Evolutionary conservation across 768 basidiomycete genomes (phyloP).

Genomic region (Mycena maculata): DNA sequence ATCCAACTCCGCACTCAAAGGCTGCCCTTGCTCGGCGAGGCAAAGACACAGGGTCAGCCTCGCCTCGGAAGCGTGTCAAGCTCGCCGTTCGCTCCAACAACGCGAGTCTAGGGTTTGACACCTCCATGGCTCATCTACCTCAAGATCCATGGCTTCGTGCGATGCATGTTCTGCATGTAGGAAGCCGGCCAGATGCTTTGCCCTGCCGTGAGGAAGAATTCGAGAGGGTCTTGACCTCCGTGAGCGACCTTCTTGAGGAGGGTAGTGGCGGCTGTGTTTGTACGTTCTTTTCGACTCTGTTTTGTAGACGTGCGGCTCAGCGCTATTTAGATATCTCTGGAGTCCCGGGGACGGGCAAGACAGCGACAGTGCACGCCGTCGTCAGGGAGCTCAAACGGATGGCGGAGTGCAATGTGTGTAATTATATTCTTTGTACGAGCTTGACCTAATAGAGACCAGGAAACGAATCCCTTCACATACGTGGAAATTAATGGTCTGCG

Average conservation of each 20-base stretch:
- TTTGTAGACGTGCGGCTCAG: neutral
- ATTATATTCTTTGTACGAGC: neutral
- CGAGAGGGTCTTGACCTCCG: conserved; percentile 74
- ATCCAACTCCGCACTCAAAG: conserved; percentile 83
- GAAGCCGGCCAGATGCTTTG: conserved; percentile 87
- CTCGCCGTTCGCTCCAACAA: conserved; percentile 21
- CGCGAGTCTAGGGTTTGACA: conserved; percentile 40
- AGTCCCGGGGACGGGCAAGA: conserved; percentile 99
- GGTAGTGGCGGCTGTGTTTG: conserved; percentile 97
- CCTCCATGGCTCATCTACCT: conserved; percentile 63
- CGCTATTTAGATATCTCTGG: conserved; percentile 88
- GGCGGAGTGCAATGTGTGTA: conserved; percentile 80
- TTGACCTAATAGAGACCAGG: conserved; percentile 57
- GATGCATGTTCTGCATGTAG: conserved; percentile 93
- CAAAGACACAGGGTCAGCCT: conserved; percentile 30
- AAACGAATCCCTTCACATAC: conserved; percentile 94
- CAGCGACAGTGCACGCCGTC: conserved; percentile 95
- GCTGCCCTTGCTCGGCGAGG: conserved; percentile 65
- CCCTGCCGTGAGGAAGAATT: conserved; percentile 93
- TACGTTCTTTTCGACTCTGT: conserved; percentile 52
- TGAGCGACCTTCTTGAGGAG: conserved; percentile 89
- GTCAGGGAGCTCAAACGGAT: conserved; percentile 90
- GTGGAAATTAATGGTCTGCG: conserved; percentile 98
- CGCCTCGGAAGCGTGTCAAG: conserved; percentile 42
- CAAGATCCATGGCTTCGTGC: conserved; percentile 87